Evolutionary conservation across 805 yeast genomes (phyloP).

Genomic region (fission yeast (Schizosaccharomyces pombe)): DNA sequence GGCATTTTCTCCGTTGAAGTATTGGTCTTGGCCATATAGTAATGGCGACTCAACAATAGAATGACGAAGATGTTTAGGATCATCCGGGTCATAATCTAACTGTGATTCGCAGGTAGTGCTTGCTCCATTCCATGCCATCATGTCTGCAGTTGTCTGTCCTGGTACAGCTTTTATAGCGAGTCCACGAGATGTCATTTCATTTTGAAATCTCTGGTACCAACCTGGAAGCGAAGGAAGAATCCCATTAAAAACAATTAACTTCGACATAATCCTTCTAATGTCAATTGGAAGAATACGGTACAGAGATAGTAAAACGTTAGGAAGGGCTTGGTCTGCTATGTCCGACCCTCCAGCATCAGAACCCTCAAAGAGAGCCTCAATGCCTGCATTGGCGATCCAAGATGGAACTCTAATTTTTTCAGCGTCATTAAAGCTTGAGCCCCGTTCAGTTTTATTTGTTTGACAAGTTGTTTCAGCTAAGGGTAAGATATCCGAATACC

Average conservation of each 20-base stretch:
- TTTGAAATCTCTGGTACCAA: neutral
- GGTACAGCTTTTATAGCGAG: neutral
- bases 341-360: neutral
- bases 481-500: too few species aligned
- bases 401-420: neutral
- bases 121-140: neutral
- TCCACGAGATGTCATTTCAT: neutral
- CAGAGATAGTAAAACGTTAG: neutral
- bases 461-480: too few species aligned
- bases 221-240: neutral
- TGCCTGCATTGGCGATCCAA: neutral
- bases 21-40: too few species aligned
- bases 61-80: too few species aligned
- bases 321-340: neutral
- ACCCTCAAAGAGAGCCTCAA: neutral
- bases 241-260: neutral
- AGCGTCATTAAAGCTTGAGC: too few species aligned
- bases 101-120: neutral
- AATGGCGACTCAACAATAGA: too few species aligned
- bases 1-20: too few species aligned
- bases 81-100: neutral
- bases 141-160: neutral
- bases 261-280: neutral
- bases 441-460: too few species aligned
- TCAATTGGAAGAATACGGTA: neutral